These are phyloP conservation scores for Tilletiopsis washingtonensis DNA, from an alignment of 1,284 basidiomycete species.

Conservation along the genomic window DNA sequence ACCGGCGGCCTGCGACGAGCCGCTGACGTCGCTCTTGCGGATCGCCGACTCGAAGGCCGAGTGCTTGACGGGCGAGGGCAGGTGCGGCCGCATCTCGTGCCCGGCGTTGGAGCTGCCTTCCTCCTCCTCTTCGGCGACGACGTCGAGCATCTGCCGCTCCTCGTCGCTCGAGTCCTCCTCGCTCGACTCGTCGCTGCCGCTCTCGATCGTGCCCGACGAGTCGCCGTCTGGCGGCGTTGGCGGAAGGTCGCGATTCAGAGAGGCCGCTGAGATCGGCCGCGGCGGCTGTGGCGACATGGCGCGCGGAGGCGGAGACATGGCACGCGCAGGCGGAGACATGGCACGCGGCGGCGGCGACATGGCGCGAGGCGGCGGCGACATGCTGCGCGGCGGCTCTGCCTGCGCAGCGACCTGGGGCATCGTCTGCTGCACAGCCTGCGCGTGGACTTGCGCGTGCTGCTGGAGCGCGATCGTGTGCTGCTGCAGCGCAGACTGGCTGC, in stretches of 20 bases:
- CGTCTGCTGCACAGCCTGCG: neutral
- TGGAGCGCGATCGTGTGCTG: neutral
- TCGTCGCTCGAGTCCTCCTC: too few species aligned
- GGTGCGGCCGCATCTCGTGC: conserved; percentile 25
- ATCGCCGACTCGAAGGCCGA: conserved; percentile 4
- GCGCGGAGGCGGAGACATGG: too few species aligned
- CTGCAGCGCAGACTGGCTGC: too few species aligned
- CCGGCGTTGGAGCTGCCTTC: conserved; percentile 23
- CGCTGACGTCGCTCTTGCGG: neutral
- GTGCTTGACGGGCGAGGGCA: neutral
- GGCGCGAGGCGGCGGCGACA: neutral
- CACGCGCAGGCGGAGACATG: too few species aligned
- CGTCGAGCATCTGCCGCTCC: conserved; percentile 25
- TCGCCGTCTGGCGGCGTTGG: neutral
- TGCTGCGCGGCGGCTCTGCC: neutral
- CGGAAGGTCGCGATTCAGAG: neutral
- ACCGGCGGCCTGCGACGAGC: conserved; percentile 3
- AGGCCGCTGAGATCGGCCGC: neutral
- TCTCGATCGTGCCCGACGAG: too few species aligned
- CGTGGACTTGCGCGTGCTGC: neutral
- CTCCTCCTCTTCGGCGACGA: conserved; percentile 33
- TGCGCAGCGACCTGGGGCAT: too few species aligned
- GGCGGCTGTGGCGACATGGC: too few species aligned
- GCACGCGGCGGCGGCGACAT: neutral
- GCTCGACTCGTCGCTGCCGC: too few species aligned